phyloP scores from a whole-genome alignment of 352 stramenopile species.

The Phytophthora cryptogea region DNA sequence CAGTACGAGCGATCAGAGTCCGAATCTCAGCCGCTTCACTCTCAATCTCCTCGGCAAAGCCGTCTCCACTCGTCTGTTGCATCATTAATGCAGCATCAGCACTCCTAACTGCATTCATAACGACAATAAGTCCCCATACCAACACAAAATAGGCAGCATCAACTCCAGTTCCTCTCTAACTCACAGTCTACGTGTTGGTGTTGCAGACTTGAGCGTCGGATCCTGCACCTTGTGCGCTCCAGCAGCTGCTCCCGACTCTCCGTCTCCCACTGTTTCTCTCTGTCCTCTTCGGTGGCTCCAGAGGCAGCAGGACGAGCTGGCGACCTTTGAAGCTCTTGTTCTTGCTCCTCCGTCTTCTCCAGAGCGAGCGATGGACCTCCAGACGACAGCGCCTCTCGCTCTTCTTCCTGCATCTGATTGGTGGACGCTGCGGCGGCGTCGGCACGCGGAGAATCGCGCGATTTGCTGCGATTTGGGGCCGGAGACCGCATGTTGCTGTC shows the following conservation, averaged over 20 bases:
- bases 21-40: slow-evolving; percentile 40
- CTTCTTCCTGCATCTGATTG: slow-evolving; percentile 27
- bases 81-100: not conserved
- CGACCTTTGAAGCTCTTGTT: slow-evolving; percentile 7
- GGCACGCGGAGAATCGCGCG: slow-evolving; percentile 6
- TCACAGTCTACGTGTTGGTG: slow-evolving; percentile 24
- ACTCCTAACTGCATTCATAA: not conserved
- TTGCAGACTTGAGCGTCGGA: slow-evolving; percentile 20
- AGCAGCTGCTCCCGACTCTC: slow-evolving; percentile 22
- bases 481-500: slow-evolving; percentile 20
- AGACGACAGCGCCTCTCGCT: not conserved
- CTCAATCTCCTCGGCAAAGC: slow-evolving; percentile 38
- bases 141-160: slow-evolving; percentile 2
- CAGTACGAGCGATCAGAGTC: slow-evolving; percentile 37
- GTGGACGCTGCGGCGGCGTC: not conserved
- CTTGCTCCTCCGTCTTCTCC: slow-evolving; percentile 14
- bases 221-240: slow-evolving; percentile 17
- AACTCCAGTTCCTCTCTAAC: not conserved
- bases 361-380: not conserved
- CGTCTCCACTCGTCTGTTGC: not conserved
- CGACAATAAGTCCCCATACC: no score
- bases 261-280: slow-evolving; percentile 11
- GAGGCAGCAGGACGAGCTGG: not conserved
- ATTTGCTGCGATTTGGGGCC: not conserved
- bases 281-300: slow-evolving; percentile 1